Percentiles rank a stretch among this genome's conserved stretches.
phyloP scores from a whole-genome alignment of 176 grass and related monocot species.

The Aegilops sharonensis region DNA sequence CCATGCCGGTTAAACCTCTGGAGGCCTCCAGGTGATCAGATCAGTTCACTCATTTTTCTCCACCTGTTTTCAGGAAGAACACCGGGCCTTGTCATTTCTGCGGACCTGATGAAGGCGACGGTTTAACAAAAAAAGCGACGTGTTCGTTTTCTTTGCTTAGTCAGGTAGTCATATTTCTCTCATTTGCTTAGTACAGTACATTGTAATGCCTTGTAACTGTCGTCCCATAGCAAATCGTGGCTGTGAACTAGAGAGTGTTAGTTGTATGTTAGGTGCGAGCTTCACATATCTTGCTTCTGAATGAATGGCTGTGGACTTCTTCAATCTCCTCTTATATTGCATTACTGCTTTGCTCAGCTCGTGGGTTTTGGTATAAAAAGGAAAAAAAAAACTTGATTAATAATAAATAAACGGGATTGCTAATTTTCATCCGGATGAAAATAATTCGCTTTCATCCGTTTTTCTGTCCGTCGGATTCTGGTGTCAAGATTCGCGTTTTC shows the following conservation, averaged over 20 bases:
- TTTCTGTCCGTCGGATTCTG: no score
- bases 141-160: neutral
- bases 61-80: neutral
- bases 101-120: neutral
- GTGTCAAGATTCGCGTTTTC: no score
- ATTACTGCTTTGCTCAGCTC: no score
- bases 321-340: neutral
- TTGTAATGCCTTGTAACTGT: neutral
- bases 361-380: no score
- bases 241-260: neutral
- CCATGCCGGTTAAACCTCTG: constrained; percentile 51
- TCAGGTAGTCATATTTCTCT: neutral
- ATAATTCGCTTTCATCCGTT: no score
- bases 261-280: neutral
- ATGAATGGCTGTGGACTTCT: neutral
- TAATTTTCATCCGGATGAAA: no score
- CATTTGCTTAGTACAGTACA: neutral
- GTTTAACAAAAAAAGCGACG: neutral
- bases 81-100: neutral
- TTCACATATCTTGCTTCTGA: neutral
- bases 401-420: no score
- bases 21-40: neutral
- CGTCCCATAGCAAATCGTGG: neutral
- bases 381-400: no score
- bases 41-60: neutral